A percentile compares a stretch with the other conserved stretches of the same genome.
These are phyloP conservation scores for Pittosporum tobira DNA, from an alignment of 129 eudicot species.

Conservation along the genomic window DNA sequence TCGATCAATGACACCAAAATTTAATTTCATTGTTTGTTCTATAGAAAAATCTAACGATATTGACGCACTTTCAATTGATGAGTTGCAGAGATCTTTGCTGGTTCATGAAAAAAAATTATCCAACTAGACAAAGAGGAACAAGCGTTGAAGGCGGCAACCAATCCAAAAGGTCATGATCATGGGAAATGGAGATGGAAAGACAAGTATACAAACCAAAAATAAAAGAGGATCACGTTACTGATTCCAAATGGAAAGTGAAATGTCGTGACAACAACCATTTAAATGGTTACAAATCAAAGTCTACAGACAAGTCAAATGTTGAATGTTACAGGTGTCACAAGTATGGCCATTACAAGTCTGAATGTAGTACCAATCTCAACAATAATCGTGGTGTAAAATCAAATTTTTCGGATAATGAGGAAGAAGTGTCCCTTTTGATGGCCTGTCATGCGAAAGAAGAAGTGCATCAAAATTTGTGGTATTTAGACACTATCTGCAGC, in stretches of 20 bases:
- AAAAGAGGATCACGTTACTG: background rate
- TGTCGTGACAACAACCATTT: background rate
- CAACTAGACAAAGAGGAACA: background rate
- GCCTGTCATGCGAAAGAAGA: background rate
- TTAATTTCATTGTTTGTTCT: background rate
- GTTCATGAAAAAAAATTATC: background rate
- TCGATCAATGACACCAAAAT: background rate
- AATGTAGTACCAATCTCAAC: background rate
- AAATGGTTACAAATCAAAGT: background rate
- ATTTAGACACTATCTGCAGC: background rate
- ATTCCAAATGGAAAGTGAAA: background rate
- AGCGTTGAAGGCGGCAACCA: background rate
- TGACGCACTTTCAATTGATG: background rate
- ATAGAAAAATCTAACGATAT: too few relatives aligned
- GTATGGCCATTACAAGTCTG: too few relatives aligned
- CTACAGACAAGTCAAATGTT: too few relatives aligned
- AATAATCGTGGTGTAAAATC: background rate
- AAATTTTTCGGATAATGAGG: background rate
- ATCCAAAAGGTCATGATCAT: background rate
- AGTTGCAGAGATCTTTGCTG: too few relatives aligned
- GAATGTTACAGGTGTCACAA: background rate
- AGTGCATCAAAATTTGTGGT: background rate
- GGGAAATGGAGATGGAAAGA: background rate
- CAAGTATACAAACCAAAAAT: background rate
- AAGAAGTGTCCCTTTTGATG: background rate